Conservation (phyloP, 2,329 filamentous ascomycete genomes). For the Ophiobolus disseminans region DNA sequence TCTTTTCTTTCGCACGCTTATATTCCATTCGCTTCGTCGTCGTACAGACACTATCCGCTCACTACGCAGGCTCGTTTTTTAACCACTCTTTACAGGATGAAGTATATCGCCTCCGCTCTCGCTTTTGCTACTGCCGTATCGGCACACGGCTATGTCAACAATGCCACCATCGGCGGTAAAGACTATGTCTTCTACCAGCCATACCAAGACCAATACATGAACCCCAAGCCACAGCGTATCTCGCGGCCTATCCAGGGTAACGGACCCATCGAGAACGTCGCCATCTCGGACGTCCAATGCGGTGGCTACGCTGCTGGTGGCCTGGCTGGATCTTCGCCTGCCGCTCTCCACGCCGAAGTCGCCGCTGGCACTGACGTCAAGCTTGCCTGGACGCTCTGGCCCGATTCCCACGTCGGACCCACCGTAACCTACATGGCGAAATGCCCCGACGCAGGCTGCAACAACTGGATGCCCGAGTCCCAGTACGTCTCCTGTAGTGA, state of each 20-base stretch:
- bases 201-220: conserved; percentile 44
- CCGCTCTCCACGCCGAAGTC: conserved; percentile 61
- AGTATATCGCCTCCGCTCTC: conserved; percentile 38
- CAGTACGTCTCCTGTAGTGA: conserved; percentile 37
- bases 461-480: conserved; percentile 57
- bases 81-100: conserved; percentile 36
- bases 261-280: conserved; percentile 63
- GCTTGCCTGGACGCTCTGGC: conserved; percentile 63
- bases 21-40: conserved; percentile 14
- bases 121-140: conserved; percentile 38
- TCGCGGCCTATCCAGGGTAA: conserved; percentile 66
- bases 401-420: conserved; percentile 60
- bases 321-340: conserved; percentile 59
- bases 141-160: conserved; percentile 47
- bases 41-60: conserved; percentile 3
- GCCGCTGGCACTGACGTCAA: conserved; percentile 62
- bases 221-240: conserved; percentile 56
- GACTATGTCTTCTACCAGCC: conserved; percentile 47
- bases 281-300: conserved; percentile 63
- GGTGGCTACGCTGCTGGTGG: conserved; percentile 61
- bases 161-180: conserved; percentile 42
- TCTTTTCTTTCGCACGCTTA: conserved; percentile 21
- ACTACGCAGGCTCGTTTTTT: conserved; percentile 10
- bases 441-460: conserved; percentile 62
- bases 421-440: conserved; percentile 67